These are phyloP conservation scores for Zymoseptoria pseudotritici DNA, from an alignment of 2,329 filamentous ascomycete genomes.

Conservation along the genomic window DNA sequence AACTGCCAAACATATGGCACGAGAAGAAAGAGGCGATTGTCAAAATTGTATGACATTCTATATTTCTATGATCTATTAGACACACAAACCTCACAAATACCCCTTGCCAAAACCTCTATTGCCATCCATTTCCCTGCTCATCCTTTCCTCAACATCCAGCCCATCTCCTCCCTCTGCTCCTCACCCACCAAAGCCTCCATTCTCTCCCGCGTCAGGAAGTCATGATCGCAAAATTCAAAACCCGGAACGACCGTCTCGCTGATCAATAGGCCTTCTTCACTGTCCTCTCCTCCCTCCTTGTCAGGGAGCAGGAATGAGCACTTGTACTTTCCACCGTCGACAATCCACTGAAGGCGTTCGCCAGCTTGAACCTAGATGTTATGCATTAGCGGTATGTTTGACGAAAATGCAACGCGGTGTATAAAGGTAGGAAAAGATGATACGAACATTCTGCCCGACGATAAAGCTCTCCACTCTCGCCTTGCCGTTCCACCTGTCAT, in stretches of 20 bases:
- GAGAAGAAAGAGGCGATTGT: neutral
- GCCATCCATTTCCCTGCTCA: neutral
- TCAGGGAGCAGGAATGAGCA: slow-evolving; percentile 53
- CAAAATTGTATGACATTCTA: neutral
- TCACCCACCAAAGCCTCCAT: slow-evolving; percentile 47
- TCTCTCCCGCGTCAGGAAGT: slow-evolving; percentile 51
- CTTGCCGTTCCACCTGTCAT: slow-evolving; percentile 32
- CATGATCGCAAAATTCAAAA: slow-evolving; percentile 60
- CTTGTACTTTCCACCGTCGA: slow-evolving; percentile 62
- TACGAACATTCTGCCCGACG: slow-evolving; percentile 51
- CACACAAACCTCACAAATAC: neutral
- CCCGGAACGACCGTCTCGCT: slow-evolving; percentile 62
- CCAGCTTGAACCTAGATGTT: neutral
- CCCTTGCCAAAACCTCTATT: neutral
- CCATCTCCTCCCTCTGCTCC: slow-evolving; percentile 44
- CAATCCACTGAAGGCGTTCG: slow-evolving; percentile 54
- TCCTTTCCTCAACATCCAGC: slow-evolving; percentile 34
- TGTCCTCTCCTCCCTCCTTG: slow-evolving; percentile 28
- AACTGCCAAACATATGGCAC: neutral
- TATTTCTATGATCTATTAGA: neutral
- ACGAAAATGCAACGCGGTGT: neutral
- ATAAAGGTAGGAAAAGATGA: neutral
- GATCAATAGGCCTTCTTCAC: slow-evolving; percentile 51
- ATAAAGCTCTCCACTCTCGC: slow-evolving; percentile 56
- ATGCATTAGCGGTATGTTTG: neutral